Percentiles rank a stretch among this genome's conserved stretches.
These are phyloP conservation scores for Penicillium coprophilum DNA, from an alignment of 495 filamentous ascomycete species.

Conservation along the genomic window DNA sequence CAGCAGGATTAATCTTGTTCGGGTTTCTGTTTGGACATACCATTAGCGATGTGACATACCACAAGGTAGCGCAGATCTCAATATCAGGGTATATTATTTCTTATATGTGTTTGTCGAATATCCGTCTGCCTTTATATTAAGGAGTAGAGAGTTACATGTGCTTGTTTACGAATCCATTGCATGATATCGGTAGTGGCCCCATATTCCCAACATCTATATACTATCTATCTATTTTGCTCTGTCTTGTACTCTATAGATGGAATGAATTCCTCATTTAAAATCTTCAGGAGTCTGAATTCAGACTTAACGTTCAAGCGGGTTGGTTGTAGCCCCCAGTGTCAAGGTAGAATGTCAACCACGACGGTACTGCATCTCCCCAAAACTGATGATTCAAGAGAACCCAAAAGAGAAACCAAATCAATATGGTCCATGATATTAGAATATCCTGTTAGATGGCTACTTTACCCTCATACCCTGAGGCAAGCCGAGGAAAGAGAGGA, in stretches of 20 bases:
- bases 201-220: slow-evolving; percentile 1
- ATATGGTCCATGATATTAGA: too few species aligned
- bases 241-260: neutral
- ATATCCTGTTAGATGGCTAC: too few species aligned
- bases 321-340: too few species aligned
- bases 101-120: slow-evolving; percentile 1
- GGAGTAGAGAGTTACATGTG: neutral
- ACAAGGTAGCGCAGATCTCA: slow-evolving; percentile 1
- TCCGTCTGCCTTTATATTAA: slow-evolving; percentile 5
- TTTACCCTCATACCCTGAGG: too few species aligned
- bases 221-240: neutral
- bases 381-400: too few species aligned
- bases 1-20: neutral
- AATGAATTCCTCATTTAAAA: neutral
- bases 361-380: too few species aligned
- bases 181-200: neutral
- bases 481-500: too few species aligned
- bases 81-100: slow-evolving; percentile 2
- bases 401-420: too few species aligned
- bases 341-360: too few species aligned
- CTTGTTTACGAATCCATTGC: neutral
- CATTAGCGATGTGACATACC: neutral
- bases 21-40: neutral
- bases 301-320: neutral
- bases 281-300: neutral